phyloP scores from a whole-genome alignment of 2,329 filamentous ascomycete species.

The Xylaria hypoxylon region DNA sequence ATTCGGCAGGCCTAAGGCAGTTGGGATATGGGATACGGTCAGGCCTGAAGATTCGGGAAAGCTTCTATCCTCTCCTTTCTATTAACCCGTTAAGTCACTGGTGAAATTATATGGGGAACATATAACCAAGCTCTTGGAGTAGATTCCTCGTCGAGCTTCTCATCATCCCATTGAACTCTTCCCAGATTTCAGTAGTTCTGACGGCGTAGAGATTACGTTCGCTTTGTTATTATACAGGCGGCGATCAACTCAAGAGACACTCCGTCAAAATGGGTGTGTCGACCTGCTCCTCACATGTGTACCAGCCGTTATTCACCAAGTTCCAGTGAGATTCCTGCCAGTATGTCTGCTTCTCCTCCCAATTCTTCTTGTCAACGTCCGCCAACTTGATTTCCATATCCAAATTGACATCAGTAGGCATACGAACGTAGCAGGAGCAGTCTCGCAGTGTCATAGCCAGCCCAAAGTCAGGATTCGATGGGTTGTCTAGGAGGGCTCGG shows the following conservation, averaged over 20 bases:
- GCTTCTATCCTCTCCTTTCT: background rate
- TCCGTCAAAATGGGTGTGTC: slow-evolving; percentile 45
- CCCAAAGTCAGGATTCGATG: slow-evolving; percentile 61
- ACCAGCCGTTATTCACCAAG: slow-evolving; percentile 77
- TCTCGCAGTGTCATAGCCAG: slow-evolving; percentile 85
- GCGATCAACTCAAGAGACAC: slow-evolving; percentile 44
- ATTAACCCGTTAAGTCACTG: slow-evolving; percentile 5
- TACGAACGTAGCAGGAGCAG: slow-evolving; percentile 78
- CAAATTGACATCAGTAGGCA: slow-evolving; percentile 54
- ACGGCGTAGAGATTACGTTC: background rate
- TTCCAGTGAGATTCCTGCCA: slow-evolving; percentile 74
- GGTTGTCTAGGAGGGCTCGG: slow-evolving; percentile 58
- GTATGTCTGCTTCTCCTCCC: slow-evolving; percentile 72
- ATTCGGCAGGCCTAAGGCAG: background rate
- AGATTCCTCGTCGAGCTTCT: background rate
- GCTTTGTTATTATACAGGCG: slow-evolving; percentile 30
- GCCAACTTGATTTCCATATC: slow-evolving; percentile 71
- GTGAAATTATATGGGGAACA: slow-evolving; percentile 6
- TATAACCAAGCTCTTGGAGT: background rate
- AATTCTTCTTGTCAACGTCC: slow-evolving; percentile 82
- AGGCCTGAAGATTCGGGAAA: background rate
- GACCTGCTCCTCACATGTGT: slow-evolving; percentile 54
- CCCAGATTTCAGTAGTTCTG: slow-evolving; percentile 3
- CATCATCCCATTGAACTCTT: background rate
- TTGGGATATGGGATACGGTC: slow-evolving; percentile 9